Conservation (phyloP, 2,329 filamentous ascomycete genomes). For the Ophiostoma sp. region DNA sequence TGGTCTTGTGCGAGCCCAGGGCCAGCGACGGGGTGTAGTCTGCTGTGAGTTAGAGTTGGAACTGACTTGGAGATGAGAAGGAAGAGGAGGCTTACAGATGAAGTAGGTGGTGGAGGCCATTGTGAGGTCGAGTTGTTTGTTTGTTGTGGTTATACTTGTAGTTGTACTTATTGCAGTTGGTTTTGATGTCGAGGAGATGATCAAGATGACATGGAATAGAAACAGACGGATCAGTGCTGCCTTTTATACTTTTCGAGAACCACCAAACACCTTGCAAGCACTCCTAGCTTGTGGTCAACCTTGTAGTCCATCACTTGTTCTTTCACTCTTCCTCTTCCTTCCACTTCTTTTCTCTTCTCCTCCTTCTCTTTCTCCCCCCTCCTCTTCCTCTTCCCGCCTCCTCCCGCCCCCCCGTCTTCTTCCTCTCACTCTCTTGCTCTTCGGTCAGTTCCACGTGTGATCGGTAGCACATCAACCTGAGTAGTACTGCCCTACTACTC, state of each 20-base stretch:
- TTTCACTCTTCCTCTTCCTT: too few relatives aligned
- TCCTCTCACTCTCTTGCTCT: too few relatives aligned
- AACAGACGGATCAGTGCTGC: not conserved
- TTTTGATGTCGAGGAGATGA: not conserved
- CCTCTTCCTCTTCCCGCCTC: not conserved
- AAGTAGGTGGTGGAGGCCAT: constrained; percentile 16
- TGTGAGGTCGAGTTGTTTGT: constrained; percentile 10
- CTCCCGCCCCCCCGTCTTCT: too few relatives aligned
- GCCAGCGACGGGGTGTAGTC: constrained; percentile 23
- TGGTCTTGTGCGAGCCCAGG: constrained; percentile 20
- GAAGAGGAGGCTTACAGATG: constrained; percentile 10
- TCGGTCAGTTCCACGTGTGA: too few relatives aligned
- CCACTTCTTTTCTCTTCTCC: not conserved
- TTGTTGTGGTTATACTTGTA: not conserved
- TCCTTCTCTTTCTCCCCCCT: not conserved
- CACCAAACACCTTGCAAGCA: too few relatives aligned
- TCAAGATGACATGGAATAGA: not conserved
- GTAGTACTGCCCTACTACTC: not conserved
- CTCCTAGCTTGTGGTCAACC: too few relatives aligned
- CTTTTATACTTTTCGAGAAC: not conserved
- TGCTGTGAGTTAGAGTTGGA: constrained; percentile 5
- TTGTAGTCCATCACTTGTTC: too few relatives aligned
- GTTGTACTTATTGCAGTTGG: not conserved
- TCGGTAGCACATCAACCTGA: not conserved
- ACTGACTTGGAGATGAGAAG: not conserved